These are phyloP conservation scores for Acacia crassicarpa DNA, from an alignment of 306 rosid genomes.

Conservation along the genomic window DNA sequence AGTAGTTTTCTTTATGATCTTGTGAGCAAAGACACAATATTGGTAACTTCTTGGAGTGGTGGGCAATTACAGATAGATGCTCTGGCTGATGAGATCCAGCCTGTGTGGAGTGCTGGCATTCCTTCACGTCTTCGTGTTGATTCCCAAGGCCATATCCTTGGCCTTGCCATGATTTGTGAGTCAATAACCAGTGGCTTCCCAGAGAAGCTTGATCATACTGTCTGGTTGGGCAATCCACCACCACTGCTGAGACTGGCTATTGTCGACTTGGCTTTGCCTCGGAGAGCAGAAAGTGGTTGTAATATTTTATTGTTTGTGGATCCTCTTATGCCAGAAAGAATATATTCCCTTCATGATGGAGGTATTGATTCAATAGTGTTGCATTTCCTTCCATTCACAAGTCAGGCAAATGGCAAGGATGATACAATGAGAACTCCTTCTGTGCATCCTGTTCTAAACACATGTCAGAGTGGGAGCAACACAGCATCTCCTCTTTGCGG, in stretches of 20 bases:
- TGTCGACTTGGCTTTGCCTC: slow-evolving; percentile 89
- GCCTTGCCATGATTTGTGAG: slow-evolving; percentile 98
- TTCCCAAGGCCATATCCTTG: slow-evolving; percentile 62
- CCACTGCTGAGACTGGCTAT: slow-evolving; percentile 85
- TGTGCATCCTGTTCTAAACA: slow-evolving; percentile 83
- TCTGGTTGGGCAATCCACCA: slow-evolving; percentile 84
- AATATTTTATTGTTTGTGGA: slow-evolving; percentile 64
- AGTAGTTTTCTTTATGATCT: slow-evolving; percentile 76
- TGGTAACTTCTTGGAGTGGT: slow-evolving; percentile 95
- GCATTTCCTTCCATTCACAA: slow-evolving; percentile 97
- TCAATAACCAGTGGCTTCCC: slow-evolving; percentile 38
- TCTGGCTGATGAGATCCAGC: slow-evolving; percentile 95
- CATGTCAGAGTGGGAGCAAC: slow-evolving; percentile 76
- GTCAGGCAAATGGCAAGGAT: slow-evolving; percentile 70
- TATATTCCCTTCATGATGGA: slow-evolving; percentile 83
- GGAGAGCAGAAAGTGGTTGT: slow-evolving; percentile 54
- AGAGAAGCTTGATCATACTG: slow-evolving; percentile 62
- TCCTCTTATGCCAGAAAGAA: slow-evolving; percentile 84
- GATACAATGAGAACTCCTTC: slow-evolving; percentile 83
- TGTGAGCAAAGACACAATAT: slow-evolving; percentile 80
- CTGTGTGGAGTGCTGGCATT: slow-evolving; percentile 75
- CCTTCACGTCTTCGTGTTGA: slow-evolving; percentile 85
- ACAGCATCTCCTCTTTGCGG: slow-evolving; percentile 68
- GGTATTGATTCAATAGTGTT: slow-evolving; percentile 91
- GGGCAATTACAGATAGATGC: slow-evolving; percentile 95